phyloP scores from a whole-genome alignment of 495 filamentous ascomycete genomes.

The Lentithecium fluviatile region DNA sequence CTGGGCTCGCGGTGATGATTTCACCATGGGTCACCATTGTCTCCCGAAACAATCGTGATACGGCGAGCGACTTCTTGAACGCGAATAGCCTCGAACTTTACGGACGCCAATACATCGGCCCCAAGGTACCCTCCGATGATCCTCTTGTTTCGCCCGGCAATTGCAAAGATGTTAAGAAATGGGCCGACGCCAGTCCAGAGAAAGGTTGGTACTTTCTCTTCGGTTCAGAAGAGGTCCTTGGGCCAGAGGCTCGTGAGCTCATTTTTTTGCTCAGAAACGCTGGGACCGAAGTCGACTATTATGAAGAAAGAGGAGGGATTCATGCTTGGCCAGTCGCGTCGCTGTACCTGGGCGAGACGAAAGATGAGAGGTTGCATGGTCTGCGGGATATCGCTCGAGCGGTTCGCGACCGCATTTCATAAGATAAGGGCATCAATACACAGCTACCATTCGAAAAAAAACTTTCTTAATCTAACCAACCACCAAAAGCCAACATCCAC shows the following conservation, averaged over 20 bases:
- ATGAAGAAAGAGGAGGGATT: slow-evolving; percentile 60
- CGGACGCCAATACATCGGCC: slow-evolving; percentile 62
- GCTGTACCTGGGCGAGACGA: slow-evolving; percentile 61
- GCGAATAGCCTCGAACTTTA: slow-evolving; percentile 57
- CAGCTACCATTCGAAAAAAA: background rate
- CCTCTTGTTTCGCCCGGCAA: slow-evolving; percentile 64
- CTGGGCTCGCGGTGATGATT: slow-evolving; percentile 60
- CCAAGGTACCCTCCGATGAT: slow-evolving; percentile 48
- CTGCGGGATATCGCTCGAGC: slow-evolving; percentile 52
- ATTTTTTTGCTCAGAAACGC: slow-evolving; percentile 50
- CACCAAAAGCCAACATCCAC: background rate
- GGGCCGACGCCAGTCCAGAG: slow-evolving; percentile 59
- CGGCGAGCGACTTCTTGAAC: slow-evolving; percentile 62
- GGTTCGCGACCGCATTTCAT: slow-evolving; percentile 2
- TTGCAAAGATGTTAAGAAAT: slow-evolving; percentile 62
- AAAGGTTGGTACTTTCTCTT: slow-evolving; percentile 63
- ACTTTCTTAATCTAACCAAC: background rate
- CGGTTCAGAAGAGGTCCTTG: slow-evolving; percentile 71
- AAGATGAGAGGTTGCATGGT: slow-evolving; percentile 57
- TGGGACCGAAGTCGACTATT: slow-evolving; percentile 49
- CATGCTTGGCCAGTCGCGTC: slow-evolving; percentile 78
- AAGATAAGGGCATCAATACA: background rate
- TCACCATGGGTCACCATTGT: slow-evolving; percentile 58
- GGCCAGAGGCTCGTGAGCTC: slow-evolving; percentile 58
- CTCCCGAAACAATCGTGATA: slow-evolving; percentile 56